Percentiles rank a stretch among this genome's conserved stretches.
Conservation (phyloP, 768 basidiomycete genomes). For the Lentinula aciculospora region DNA sequence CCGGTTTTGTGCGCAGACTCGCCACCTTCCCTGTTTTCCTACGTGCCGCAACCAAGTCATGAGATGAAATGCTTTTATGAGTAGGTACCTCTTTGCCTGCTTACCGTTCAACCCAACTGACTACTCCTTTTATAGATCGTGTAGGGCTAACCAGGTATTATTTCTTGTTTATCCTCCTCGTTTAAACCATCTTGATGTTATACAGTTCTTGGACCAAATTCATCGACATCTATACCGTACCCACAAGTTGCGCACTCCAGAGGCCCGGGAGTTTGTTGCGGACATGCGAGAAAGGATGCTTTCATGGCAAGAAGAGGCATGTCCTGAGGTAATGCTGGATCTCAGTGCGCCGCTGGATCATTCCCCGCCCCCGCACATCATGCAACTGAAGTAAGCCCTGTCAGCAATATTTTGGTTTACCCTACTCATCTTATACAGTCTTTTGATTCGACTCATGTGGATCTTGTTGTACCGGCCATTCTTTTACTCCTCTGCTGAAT, state of each 20-base stretch:
- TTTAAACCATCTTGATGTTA: not conserved
- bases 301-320: conserved; percentile 2
- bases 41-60: conserved; percentile 6
- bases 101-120: not conserved
- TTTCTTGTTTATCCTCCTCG: not conserved
- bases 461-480: conserved; percentile 9
- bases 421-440: not conserved
- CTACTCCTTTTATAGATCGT: not conserved
- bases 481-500: not conserved
- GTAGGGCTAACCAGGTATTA: conserved; percentile 4
- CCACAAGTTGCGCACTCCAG: not conserved
- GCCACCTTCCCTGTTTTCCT: conserved; percentile 7
- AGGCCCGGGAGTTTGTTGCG: conserved; percentile 6
- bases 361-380: conserved; percentile 9
- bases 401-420: not conserved
- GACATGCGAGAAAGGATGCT: conserved; percentile 4
- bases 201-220: conserved; percentile 7
- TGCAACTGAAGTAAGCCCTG: conserved; percentile 8
- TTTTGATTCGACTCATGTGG: conserved; percentile 10
- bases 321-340: conserved; percentile 5
- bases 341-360: not conserved
- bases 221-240: conserved; percentile 2
- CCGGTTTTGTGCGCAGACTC: conserved; percentile 1
- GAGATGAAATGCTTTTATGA: conserved; percentile 7
- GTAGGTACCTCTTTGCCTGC: not conserved